These are phyloP conservation scores for Euphorbia tirucalli DNA, from an alignment of 345 rosid species.

Conservation along the genomic window DNA sequence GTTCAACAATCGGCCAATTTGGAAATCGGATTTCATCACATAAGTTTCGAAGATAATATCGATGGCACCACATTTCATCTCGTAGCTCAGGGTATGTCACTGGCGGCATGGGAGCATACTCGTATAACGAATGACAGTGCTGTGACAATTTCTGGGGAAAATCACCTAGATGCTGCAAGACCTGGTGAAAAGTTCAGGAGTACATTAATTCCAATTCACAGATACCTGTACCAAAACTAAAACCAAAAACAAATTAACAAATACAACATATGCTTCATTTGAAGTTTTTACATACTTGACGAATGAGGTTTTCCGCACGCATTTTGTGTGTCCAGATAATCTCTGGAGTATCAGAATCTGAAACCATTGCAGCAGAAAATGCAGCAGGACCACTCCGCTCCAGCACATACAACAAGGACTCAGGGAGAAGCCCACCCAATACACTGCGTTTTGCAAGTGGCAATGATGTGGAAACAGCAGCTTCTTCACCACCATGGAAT, in stretches of 20 bases:
- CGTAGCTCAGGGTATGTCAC: slow-evolving; percentile 96
- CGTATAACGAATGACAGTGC: slow-evolving; percentile 91
- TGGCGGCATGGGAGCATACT: slow-evolving; percentile 99
- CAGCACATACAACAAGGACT: slow-evolving; percentile 87
- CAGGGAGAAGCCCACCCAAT: slow-evolving; percentile 98
- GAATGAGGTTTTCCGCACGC: slow-evolving; percentile 96
- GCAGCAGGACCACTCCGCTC: slow-evolving; percentile 97
- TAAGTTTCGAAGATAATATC: slow-evolving; percentile 88
- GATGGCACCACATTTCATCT: slow-evolving; percentile 99
- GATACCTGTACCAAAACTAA: slow-evolving; percentile 6
- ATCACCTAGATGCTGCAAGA: slow-evolving; percentile 99
- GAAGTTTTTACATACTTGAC: slow-evolving; percentile 57
- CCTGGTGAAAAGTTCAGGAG: slow-evolving; percentile 42
- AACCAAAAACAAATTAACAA: slow-evolving; percentile 6
- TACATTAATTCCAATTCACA: neutral
- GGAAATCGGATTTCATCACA: slow-evolving; percentile 96
- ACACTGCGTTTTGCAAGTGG: slow-evolving; percentile 98
- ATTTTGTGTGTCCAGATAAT: slow-evolving; percentile 98
- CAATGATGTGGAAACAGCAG: slow-evolving; percentile 92
- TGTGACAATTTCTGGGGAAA: slow-evolving; percentile 95
- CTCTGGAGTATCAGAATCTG: slow-evolving; percentile 99
- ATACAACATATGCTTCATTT: slow-evolving; percentile 2
- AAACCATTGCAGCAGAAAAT: slow-evolving; percentile 98
- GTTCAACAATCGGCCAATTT: slow-evolving; percentile 96
- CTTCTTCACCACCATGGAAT: slow-evolving; percentile 99